Evolutionary conservation across 345 rosid species (phyloP).

Genomic region (Heritiera littoralis): DNA sequence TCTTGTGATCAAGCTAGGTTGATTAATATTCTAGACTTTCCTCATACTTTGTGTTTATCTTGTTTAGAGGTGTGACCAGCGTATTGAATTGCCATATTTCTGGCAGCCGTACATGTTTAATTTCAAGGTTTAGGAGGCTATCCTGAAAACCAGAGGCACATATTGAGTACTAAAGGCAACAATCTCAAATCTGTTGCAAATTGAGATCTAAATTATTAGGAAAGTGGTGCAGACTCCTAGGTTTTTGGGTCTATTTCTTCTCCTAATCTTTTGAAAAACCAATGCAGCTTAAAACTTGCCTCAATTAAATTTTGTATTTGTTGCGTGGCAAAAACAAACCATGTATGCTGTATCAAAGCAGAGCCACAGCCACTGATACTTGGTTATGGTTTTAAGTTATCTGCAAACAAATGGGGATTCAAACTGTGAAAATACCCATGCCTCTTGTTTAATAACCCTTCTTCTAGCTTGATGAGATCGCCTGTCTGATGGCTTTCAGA

Average conservation of each 20-base stretch:
- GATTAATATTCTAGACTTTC: background rate
- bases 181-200: background rate
- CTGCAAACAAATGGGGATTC: background rate
- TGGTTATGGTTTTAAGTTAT: background rate
- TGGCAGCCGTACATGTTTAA: background rate
- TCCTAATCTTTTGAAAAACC: background rate
- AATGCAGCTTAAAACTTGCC: background rate
- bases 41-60: background rate
- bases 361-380: background rate
- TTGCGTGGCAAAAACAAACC: background rate
- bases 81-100: background rate
- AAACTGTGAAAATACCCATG: background rate
- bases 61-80: background rate
- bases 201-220: background rate
- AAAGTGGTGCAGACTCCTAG: background rate
- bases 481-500: background rate
- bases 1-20: background rate
- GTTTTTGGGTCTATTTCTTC: background rate
- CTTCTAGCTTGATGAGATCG: background rate
- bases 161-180: background rate
- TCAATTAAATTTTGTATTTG: background rate
- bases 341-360: background rate
- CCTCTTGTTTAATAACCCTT: background rate
- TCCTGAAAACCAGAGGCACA: background rate
- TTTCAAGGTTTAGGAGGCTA: background rate